These are phyloP conservation scores for Malus domestica DNA, from an alignment of 306 rosid genomes.

Conservation along the genomic window DNA sequence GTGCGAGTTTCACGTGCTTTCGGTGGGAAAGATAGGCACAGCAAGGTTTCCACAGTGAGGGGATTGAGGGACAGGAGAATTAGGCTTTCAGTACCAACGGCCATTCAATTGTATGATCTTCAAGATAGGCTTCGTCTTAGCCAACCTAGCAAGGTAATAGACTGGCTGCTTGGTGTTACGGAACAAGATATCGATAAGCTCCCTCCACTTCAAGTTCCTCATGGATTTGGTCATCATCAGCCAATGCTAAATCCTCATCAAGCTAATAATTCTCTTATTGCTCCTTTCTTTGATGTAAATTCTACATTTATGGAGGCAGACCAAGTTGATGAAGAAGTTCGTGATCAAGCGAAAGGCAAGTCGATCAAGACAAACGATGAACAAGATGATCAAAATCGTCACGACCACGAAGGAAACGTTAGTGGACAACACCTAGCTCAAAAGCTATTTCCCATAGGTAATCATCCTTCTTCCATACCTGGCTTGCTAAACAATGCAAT, in stretches of 20 bases:
- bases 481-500: constrained; percentile 35
- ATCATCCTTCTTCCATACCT: constrained; percentile 27
- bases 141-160: constrained; percentile 89
- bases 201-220: constrained; percentile 73
- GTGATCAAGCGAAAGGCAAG: neutral
- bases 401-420: neutral
- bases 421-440: constrained; percentile 34
- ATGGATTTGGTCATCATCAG: constrained; percentile 46
- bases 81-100: constrained; percentile 77
- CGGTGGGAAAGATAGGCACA: constrained; percentile 97
- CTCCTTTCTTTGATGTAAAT: constrained; percentile 31
- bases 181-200: constrained; percentile 70
- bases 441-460: constrained; percentile 42
- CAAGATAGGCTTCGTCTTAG: constrained; percentile 66
- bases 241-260: constrained; percentile 31
- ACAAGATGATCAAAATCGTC: constrained; percentile 5
- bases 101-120: constrained; percentile 73
- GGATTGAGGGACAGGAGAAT: constrained; percentile 81
- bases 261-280: neutral
- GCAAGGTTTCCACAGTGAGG: constrained; percentile 79
- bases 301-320: neutral
- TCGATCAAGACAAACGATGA: neutral
- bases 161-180: constrained; percentile 70
- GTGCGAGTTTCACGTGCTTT: constrained; percentile 70
- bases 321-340: neutral